A percentile compares a stretch with the other conserved stretches of the same genome.
Evolutionary conservation across 2,329 filamentous ascomycete genomes (phyloP).

Genomic region (Neonectria hederae): DNA sequence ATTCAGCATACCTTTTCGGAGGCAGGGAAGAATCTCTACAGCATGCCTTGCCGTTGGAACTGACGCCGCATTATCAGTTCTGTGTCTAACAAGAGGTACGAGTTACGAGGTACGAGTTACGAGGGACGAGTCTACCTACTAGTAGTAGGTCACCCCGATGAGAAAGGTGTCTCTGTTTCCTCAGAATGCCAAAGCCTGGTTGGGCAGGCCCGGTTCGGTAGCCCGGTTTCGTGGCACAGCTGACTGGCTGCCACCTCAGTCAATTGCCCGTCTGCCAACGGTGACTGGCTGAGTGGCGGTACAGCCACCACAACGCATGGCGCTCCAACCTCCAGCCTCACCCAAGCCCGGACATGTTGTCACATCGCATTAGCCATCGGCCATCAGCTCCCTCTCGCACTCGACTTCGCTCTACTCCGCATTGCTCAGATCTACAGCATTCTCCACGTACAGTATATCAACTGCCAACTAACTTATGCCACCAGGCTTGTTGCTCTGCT

Average conservation of each 20-base stretch:
- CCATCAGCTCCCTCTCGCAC: conserved; percentile 6
- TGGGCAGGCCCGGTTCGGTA: not conserved
- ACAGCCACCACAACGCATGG: conserved; percentile 21
- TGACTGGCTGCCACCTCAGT: conserved; percentile 12
- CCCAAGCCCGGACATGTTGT: not conserved
- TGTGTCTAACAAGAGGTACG: not conserved
- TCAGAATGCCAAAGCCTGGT: conserved; percentile 1
- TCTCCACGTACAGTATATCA: not conserved
- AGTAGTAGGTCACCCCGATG: too few species aligned
- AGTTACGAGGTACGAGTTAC: too few species aligned
- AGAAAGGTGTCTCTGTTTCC: too few species aligned
- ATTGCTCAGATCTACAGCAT: not conserved
- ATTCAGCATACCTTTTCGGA: not conserved
- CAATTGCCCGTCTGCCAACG: not conserved
- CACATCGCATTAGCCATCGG: not conserved
- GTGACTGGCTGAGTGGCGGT: conserved; percentile 12
- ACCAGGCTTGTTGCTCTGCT: not conserved
- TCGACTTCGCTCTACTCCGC: not conserved
- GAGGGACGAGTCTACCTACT: too few species aligned
- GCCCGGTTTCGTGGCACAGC: conserved; percentile 1
- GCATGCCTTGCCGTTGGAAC: not conserved
- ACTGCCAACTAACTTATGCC: not conserved
- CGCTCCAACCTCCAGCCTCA: conserved; percentile 22
- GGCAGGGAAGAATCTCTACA: not conserved
- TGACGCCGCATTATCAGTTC: not conserved